phyloP scores from a whole-genome alignment of 2,329 filamentous ascomycete species.

The Claviceps spartinae region DNA sequence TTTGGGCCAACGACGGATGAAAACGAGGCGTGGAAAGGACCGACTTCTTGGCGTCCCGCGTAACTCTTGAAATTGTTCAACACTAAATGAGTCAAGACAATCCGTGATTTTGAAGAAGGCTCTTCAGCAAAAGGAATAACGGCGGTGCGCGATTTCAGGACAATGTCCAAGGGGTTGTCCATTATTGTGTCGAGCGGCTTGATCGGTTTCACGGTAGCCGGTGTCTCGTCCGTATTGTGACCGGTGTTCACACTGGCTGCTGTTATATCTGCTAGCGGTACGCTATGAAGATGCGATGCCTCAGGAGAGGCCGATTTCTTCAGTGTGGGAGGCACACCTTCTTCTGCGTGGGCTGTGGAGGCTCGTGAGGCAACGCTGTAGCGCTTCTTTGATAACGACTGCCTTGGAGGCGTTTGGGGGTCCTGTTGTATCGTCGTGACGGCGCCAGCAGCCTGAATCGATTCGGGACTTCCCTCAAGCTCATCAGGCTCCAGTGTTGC shows the following conservation, averaged over 20 bases:
- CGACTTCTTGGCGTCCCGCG: slow-evolving; percentile 85
- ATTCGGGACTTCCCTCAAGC: background rate
- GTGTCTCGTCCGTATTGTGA: slow-evolving; percentile 15
- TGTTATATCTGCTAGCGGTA: slow-evolving; percentile 64
- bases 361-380: slow-evolving; percentile 40
- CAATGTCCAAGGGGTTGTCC: slow-evolving; percentile 87
- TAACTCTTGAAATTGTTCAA: slow-evolving; percentile 99
- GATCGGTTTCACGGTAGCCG: slow-evolving; percentile 49
- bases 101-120: slow-evolving; percentile 65
- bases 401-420: slow-evolving; percentile 21
- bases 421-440: slow-evolving; percentile 20
- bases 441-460: slow-evolving; percentile 24
- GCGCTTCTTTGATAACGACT: slow-evolving; percentile 49
- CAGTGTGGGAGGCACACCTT: slow-evolving; percentile 28
- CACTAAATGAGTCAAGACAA: slow-evolving; percentile 84
- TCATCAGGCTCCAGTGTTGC: slow-evolving; percentile 13
- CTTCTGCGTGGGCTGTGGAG: slow-evolving; percentile 26
- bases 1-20: slow-evolving; percentile 97
- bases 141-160: slow-evolving; percentile 69
- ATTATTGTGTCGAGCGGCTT: slow-evolving; percentile 64
- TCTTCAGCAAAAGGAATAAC: slow-evolving; percentile 58
- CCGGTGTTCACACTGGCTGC: slow-evolving; percentile 43
- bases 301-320: slow-evolving; percentile 44
- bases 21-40: slow-evolving; percentile 92
- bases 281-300: slow-evolving; percentile 32